Base-by-base conservation (phyloP, 2,329 filamentous ascomycete species). In the Xylariomycetidae sp. region DNA sequence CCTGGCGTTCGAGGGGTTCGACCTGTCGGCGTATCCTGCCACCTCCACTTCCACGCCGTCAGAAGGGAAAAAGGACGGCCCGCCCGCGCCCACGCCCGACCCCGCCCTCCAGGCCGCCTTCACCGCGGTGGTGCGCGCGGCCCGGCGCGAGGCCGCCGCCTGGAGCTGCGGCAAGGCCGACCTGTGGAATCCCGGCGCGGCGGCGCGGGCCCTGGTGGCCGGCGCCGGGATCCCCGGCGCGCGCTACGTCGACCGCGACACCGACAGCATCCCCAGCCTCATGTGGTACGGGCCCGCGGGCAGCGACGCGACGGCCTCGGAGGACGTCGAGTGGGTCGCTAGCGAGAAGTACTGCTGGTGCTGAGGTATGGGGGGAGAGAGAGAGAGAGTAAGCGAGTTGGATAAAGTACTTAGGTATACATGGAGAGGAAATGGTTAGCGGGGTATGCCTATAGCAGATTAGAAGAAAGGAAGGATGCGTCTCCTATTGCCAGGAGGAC, bases 341-440 rank as follows among this genome's bases (percentile, higher is more conserved):
- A 86, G 84, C 50, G 82, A 89, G 59, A 88, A 86, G 61, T 88
- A 75, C 60, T 82, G 68, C 1, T 90, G 84, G 84, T 86, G 80
- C 54, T 89, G 54, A 64, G 44, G n/a, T n/a, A n/a, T n/a, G 12
- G 8, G 20, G 20, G 20, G 20, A 23, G 20, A 23, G 20, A 23
- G 12, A 23, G 20, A 23, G 20, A 23, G 20, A 23, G 8, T 8
- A 12, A 23, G 20, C 8, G 20, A 23, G 20, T 8, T 8, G 12
- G 20, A 23, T 8, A 23, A 23, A 23, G 20, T n/a, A n/a, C n/a
- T n/a, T n/a, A n/a, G n/a, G n/a, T n/a, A n/a, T n/a, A n/a, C n/a
- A n/a, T n/a, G n/a, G n/a, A n/a, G n/a, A n/a, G n/a, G n/a, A n/a
- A n/a, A n/a, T n/a, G n/a, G n/a, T n/a, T n/a, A n/a, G n/a, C n/a